Evolutionary conservation across 208 protist species (phyloP), one percentile per base, ranked within the genome.

Genomic region (Acanthamoeba divionensis): DNA sequence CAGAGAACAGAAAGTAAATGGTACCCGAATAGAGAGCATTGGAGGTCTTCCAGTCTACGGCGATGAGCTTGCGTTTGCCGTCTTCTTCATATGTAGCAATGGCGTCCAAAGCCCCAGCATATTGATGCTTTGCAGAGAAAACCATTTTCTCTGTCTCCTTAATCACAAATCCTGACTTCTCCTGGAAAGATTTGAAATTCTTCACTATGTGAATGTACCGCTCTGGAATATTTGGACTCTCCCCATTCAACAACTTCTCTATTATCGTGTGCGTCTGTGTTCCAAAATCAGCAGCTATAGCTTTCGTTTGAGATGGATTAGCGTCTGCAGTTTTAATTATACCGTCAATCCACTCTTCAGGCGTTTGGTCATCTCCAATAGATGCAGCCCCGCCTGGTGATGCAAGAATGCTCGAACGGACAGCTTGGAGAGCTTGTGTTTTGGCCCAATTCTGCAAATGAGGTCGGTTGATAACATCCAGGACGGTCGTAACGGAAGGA

Each of bases 41-140:
- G 0, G 38, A 75, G 0, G 71, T 83, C 50, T 93, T 93, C 91
- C 91, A 93, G 50, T 93, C 91, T 1, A 93, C 33, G 24, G 60
- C 62, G 9, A 91, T 52, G 1, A 93, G 10, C 4, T 18, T 29
- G n/a, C n/a, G n/a, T n/a, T n/a, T n/a, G 12, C 71, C 71, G 54
- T 91, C 73, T 0, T 0, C 1, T 29, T 63, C 18, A n/a, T 47
- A 44, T 15, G 57, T 41, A 4, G 21, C 91, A 26, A 87, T 24
- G 3, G 91, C 87, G 55, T 93, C 91, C 9, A 91, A 33, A 26
- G 91, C 75, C 2, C 91, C 91, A 15, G 91, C 91, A 62, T 90
- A 93, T 6, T 33, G 0, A 63, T 91, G 79, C 3, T 48, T 21
- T 6, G n/a, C 24, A 0, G 71, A 88, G 12, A n/a, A 92, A 10